These are phyloP conservation scores for Myxozyma lipomycoides DNA, from an alignment of 805 yeast genomes.

Conservation along the genomic window DNA sequence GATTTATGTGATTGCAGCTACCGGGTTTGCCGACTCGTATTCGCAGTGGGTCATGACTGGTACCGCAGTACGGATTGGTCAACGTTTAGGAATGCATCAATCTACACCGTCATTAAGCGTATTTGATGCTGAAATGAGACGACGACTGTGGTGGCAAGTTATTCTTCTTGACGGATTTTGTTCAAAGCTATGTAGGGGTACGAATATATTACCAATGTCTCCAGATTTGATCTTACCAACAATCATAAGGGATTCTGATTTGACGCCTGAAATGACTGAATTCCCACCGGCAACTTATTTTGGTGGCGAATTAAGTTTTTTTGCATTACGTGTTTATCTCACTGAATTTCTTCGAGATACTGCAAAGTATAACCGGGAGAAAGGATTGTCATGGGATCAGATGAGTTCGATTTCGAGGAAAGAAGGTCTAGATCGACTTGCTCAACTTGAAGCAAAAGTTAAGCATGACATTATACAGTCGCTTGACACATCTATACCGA, in stretches of 20 bases:
- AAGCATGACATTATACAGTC: background rate
- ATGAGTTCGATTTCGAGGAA: background rate
- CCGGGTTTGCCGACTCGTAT: background rate
- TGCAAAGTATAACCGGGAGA: background rate
- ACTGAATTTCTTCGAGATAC: background rate
- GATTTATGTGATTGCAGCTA: background rate
- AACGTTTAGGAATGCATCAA: background rate
- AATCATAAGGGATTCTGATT: background rate
- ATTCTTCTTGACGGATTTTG: background rate
- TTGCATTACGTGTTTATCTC: background rate
- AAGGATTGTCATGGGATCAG: background rate
- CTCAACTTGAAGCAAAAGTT: background rate
- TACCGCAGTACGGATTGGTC: background rate
- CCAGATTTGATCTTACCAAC: background rate
- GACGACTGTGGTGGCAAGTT: background rate
- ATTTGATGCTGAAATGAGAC: background rate
- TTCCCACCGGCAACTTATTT: background rate
- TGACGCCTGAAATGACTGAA: background rate
- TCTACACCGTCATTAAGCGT: background rate
- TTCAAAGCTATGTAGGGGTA: too few species aligned
- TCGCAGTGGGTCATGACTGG: background rate
- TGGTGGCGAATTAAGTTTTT: background rate
- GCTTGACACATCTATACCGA: background rate
- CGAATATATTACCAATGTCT: too few species aligned
- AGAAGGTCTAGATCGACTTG: background rate